These are phyloP conservation scores for Talaromyces wortmannii DNA, from an alignment of 495 filamentous ascomycete genomes.

Conservation along the genomic window DNA sequence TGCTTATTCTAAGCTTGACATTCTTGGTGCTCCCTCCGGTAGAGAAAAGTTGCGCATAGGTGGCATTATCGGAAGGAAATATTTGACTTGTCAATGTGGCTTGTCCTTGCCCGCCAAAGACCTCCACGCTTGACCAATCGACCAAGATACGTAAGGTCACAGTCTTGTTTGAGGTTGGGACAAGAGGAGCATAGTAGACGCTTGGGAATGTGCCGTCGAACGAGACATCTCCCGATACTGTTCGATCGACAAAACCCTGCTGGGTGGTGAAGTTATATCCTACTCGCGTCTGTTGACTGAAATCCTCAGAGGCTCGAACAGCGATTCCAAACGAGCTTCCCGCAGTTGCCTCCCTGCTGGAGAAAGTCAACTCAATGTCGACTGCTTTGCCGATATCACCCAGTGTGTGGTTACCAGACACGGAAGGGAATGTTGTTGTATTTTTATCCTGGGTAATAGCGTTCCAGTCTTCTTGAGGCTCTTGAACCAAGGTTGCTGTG, in stretches of 20 bases:
- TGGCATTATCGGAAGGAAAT: constrained; percentile 17
- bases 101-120: constrained; percentile 26
- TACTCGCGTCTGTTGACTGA: constrained; percentile 32
- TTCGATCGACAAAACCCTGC: constrained; percentile 22
- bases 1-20: constrained; percentile 8
- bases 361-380: constrained; percentile 17
- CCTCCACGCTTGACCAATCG: constrained; percentile 28
- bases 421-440: constrained; percentile 6
- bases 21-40: constrained; percentile 10
- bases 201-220: constrained; percentile 21
- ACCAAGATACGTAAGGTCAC: constrained; percentile 20
- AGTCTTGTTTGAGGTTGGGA: constrained; percentile 6
- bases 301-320: constrained; percentile 14
- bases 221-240: constrained; percentile 14
- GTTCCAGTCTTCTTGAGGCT: constrained; percentile 12
- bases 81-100: constrained; percentile 27
- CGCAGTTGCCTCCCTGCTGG: not conserved
- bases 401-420: constrained; percentile 11
- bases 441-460: constrained; percentile 3
- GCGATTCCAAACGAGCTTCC: constrained; percentile 16
- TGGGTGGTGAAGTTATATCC: constrained; percentile 36
- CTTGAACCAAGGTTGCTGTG: constrained; percentile 14
- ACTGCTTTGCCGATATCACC: constrained; percentile 13
- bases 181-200: constrained; percentile 17
- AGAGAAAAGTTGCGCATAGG: constrained; percentile 16